These are phyloP conservation scores for Circinella minor DNA, from an alignment of 371 early-diverging fungal genomes.

Conservation along the genomic window DNA sequence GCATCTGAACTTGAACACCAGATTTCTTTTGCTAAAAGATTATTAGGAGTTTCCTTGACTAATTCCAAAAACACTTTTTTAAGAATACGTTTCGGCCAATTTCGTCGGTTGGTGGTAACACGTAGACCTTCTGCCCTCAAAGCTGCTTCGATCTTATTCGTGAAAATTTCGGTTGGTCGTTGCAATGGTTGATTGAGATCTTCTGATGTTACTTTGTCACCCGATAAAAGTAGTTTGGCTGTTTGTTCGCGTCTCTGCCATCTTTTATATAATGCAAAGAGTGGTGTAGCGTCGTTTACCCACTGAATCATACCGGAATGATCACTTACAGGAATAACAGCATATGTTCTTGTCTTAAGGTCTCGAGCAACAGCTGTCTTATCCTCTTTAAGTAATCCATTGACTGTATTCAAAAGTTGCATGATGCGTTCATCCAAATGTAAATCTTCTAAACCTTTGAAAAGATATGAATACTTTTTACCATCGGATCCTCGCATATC, in stretches of 20 bases:
- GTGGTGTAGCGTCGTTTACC: constrained; percentile 86
- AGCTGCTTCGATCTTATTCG: constrained; percentile 37
- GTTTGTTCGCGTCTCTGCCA: constrained; percentile 64
- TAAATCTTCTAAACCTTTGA: constrained; percentile 93
- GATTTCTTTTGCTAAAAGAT: constrained; percentile 65
- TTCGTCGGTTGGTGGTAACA: constrained; percentile 54
- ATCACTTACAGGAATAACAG: constrained; percentile 93
- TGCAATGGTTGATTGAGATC: constrained; percentile 6
- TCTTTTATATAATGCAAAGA: constrained; percentile 58
- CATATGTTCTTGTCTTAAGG: constrained; percentile 81
- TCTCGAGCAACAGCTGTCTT: constrained; percentile 47
- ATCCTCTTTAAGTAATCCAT: constrained; percentile 70
- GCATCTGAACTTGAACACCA: constrained; percentile 61
- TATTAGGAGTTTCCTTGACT: constrained; percentile 65
- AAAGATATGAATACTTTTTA: constrained; percentile 73
- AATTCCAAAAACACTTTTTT: constrained; percentile 66
- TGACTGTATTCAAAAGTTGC: constrained; percentile 79
- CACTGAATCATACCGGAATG: constrained; percentile 98
- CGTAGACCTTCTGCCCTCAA: constrained; percentile 56
- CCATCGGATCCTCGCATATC: constrained; percentile 78
- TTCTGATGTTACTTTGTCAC: constrained; percentile 12
- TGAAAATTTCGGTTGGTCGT: constrained; percentile 52
- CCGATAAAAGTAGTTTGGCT: constrained; percentile 42
- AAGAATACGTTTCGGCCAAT: constrained; percentile 72
- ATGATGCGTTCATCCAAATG: constrained; percentile 92